Base-by-base conservation (phyloP, 345 rosid genomes). In the Citrus sp. region DNA sequence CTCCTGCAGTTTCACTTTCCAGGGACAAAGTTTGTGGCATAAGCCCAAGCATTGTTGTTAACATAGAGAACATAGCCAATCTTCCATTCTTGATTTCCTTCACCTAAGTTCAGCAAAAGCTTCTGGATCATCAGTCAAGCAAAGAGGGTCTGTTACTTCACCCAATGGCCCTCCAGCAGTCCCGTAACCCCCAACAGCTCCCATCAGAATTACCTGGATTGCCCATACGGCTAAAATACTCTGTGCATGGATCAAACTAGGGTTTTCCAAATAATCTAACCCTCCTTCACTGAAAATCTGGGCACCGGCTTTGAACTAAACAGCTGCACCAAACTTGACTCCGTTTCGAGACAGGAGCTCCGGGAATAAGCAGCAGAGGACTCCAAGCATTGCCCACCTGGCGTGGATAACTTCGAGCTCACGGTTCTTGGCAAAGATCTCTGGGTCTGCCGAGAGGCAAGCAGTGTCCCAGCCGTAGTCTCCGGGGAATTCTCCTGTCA, bases 401-500 rank as follows among this genome's bases (percentile, higher is more conserved):
- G 46, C 55, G 22, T 76, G 77, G 64, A 80, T 70, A 19, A 80
- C 80, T 73, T 80, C 54, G 0, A 80, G 61, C 76, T 68, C 65
- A 22, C 32, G 21, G 63, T 70, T 69, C 49, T 84, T 78, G 80
- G 82, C 82, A 64, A 81, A 84, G 12, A 78, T 81, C 65, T 81
- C 84, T 0, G 84, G 80, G 60, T 72, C 80, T 3, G 80, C 86
- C 0, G 77, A 84, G 59, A 81, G 82, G 30, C 82, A 78, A 9
- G 82, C 82, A 3, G 78, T 81, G 84, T 81, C 86, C 86, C 73
- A 78, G 3, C 86, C 79, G 27, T 81, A 84, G 72, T 84, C 84
- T 0, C 84, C 78, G 2, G 84, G 86, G 70, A 81, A 78, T 70
- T 81, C 82, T 3, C 82, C 76, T 3, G 78, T 75, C 34, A 84